A percentile compares a stretch with the other conserved stretches of the same genome.
phyloP scores from a whole-genome alignment of 805 yeast genomes.

The Wickerhamomyces pijperi region DNA sequence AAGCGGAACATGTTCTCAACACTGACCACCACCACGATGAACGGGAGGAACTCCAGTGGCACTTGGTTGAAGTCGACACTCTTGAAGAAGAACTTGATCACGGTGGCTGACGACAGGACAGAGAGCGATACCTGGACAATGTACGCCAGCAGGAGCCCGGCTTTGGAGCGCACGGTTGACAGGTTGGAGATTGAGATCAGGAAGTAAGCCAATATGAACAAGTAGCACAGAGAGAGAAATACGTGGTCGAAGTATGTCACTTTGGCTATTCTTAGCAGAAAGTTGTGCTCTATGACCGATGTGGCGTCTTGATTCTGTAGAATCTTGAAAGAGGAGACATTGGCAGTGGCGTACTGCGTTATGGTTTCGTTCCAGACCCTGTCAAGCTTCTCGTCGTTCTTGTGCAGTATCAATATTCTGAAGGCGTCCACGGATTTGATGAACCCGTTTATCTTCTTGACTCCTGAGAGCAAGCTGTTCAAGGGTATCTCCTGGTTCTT shows the following conservation, averaged over 20 bases:
- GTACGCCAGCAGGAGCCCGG: slow-evolving; percentile 34
- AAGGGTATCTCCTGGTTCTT: slow-evolving; percentile 14
- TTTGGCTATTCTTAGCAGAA: slow-evolving; percentile 9
- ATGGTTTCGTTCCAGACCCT: background rate
- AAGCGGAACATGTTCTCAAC: slow-evolving; percentile 39
- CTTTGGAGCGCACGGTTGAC: slow-evolving; percentile 31
- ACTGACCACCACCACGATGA: slow-evolving; percentile 29
- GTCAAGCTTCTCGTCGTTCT: slow-evolving; percentile 1
- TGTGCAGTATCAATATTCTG: slow-evolving; percentile 24
- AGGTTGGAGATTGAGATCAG: slow-evolving; percentile 28
- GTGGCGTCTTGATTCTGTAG: background rate
- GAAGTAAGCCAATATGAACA: slow-evolving; percentile 21
- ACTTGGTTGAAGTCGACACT: slow-evolving; percentile 24
- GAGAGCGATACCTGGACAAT: slow-evolving; percentile 28
- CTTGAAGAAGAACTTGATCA: slow-evolving; percentile 26
- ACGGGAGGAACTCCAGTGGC: slow-evolving; percentile 31
- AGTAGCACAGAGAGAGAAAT: slow-evolving; percentile 16
- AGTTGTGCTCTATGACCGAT: background rate
- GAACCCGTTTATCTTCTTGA: slow-evolving; percentile 31
- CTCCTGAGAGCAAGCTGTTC: slow-evolving; percentile 25
- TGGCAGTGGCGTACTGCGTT: background rate
- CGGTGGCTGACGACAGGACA: slow-evolving; percentile 29
- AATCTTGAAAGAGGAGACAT: background rate
- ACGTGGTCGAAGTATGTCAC: slow-evolving; percentile 14
- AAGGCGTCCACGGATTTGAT: slow-evolving; percentile 29